Evolutionary conservation across 768 basidiomycete genomes (phyloP).

Genomic region (Mycena olivaceomarginata): DNA sequence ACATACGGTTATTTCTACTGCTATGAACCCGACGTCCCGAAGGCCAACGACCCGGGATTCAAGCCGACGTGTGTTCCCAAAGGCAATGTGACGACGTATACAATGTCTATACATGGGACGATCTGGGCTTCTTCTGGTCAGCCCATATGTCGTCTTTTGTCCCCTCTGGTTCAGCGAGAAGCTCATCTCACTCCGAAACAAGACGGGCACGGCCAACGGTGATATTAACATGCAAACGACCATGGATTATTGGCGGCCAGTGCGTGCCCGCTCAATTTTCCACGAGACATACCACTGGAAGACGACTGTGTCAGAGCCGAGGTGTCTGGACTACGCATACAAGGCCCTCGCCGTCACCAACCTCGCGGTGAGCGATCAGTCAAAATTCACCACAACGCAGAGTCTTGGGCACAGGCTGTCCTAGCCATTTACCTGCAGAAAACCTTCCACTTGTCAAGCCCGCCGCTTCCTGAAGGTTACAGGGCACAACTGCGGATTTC

Average conservation of each 20-base stretch:
- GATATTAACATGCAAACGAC: neutral
- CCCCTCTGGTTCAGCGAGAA: neutral
- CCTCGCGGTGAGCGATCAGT: neutral
- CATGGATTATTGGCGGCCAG: conserved; percentile 2
- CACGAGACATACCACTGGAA: conserved; percentile 7
- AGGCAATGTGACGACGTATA: neutral
- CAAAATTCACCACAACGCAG: neutral
- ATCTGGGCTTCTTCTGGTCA: neutral
- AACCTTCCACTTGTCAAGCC: neutral
- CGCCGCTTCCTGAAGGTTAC: neutral
- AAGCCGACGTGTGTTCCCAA: neutral
- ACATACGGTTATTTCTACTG: neutral
- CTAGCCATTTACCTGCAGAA: conserved; percentile 2
- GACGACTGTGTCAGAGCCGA: neutral
- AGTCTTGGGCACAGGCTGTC: neutral
- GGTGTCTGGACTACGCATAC: neutral
- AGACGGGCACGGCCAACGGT: too few species aligned
- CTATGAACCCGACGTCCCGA: neutral
- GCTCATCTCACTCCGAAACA: too few species aligned
- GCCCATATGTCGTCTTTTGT: neutral
- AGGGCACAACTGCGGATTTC: neutral
- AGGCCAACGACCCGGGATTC: neutral
- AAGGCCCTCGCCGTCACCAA: neutral
- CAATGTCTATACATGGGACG: neutral
- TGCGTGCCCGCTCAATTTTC: neutral